Evolutionary conservation across 192 early-diverging fungal genomes (phyloP).

Genomic region (Coemansia sp.): DNA sequence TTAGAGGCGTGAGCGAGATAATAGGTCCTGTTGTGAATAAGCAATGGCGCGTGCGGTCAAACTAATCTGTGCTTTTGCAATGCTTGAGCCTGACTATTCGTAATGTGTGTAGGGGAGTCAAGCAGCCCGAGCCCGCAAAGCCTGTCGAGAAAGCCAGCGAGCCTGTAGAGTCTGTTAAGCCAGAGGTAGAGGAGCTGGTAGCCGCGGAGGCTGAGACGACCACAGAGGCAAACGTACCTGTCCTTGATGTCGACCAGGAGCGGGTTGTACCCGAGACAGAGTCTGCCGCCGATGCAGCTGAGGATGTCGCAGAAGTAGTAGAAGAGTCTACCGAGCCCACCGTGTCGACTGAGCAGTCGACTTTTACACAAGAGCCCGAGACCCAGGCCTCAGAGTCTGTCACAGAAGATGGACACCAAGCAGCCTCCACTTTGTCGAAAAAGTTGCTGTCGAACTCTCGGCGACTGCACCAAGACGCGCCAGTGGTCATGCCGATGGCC

Average conservation of each 20-base stretch:
- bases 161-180: constrained; percentile 31
- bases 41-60: neutral
- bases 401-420: constrained; percentile 10
- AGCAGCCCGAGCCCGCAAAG: constrained; percentile 40
- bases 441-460: constrained; percentile 50
- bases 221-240: constrained; percentile 4
- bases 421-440: constrained; percentile 16
- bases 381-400: constrained; percentile 9
- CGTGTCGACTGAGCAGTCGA: neutral
- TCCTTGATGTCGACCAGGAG: neutral
- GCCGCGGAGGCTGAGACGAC: constrained; percentile 6
- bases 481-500: constrained; percentile 82
- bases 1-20: neutral
- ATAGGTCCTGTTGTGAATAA: neutral
- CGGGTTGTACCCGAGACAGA: constrained; percentile 19
- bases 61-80: neutral
- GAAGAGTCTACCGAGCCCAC: constrained; percentile 3
- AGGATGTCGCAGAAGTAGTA: constrained; percentile 12
- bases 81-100: neutral
- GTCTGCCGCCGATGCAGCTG: constrained; percentile 14
- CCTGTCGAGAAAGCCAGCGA: constrained; percentile 15
- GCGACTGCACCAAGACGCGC: constrained; percentile 83
- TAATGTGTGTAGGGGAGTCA: constrained; percentile 37
- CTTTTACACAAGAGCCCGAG: constrained; percentile 5
- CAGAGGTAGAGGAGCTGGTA: constrained; percentile 18